phyloP scores from a whole-genome alignment of 2,329 filamentous ascomycete species.

The Arthrobotrys musiformis region DNA sequence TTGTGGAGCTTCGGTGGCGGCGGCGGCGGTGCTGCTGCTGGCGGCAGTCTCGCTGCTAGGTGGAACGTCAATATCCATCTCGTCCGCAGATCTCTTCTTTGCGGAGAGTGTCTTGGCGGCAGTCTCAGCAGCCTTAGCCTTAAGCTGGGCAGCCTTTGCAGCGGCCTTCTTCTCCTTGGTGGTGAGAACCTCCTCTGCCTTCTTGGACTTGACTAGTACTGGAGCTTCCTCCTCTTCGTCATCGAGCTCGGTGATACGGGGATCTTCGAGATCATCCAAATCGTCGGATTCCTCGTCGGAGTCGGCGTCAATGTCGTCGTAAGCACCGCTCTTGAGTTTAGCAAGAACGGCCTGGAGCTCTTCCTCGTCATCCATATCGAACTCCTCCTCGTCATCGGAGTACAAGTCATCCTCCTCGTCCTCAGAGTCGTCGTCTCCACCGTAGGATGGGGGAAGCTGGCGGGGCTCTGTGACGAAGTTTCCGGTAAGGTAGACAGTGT shows the following conservation, averaged over 20 bases:
- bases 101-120: slow-evolving; percentile 66
- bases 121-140: slow-evolving; percentile 69
- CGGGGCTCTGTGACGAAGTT: slow-evolving; percentile 81
- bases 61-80: slow-evolving; percentile 67
- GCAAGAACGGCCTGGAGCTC: slow-evolving; percentile 38
- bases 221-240: slow-evolving; percentile 80
- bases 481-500: slow-evolving; percentile 90
- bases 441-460: slow-evolving; percentile 67
- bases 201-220: slow-evolving; percentile 68
- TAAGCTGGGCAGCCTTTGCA: slow-evolving; percentile 61
- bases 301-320: slow-evolving; percentile 62
- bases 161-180: slow-evolving; percentile 69
- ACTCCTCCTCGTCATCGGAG: slow-evolving; percentile 63
- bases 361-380: slow-evolving; percentile 63
- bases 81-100: slow-evolving; percentile 86
- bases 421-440: slow-evolving; percentile 67
- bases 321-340: slow-evolving; percentile 29
- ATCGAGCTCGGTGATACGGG: slow-evolving; percentile 73
- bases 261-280: slow-evolving; percentile 79
- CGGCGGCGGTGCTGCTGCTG: slow-evolving; percentile 25
- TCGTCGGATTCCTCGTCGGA: slow-evolving; percentile 76
- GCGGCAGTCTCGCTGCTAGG: slow-evolving; percentile 65
- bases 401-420: slow-evolving; percentile 73
- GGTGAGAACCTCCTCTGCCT: slow-evolving; percentile 66
- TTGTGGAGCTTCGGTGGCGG: slow-evolving; percentile 63